Conservation (phyloP, 2,329 filamentous ascomycete species). For the Scorias spongiosa region DNA sequence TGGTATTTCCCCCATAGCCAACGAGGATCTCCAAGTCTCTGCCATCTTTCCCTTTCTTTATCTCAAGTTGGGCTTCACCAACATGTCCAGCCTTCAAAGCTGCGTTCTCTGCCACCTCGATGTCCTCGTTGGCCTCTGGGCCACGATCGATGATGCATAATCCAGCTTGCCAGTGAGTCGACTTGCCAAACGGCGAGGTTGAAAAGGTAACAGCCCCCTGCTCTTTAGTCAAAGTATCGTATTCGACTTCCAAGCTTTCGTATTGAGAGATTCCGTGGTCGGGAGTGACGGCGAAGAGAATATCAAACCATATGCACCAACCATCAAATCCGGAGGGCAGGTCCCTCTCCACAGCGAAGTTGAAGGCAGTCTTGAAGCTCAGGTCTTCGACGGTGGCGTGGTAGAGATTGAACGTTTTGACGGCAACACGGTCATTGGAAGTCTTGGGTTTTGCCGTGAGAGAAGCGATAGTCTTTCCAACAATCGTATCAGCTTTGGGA, state of each 20-base stretch:
- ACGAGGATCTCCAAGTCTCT: not conserved
- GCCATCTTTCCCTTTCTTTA: not conserved
- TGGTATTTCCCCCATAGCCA: not conserved
- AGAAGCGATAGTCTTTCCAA: conserved; percentile 8
- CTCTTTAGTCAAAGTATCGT: conserved; percentile 47
- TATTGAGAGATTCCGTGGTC: conserved; percentile 10
- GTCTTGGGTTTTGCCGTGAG: conserved; percentile 21
- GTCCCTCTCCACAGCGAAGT: conserved; percentile 44
- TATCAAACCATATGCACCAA: conserved; percentile 87
- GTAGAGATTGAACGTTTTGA: conserved; percentile 65
- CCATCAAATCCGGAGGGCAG: conserved; percentile 58
- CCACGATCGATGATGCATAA: conserved; percentile 52
- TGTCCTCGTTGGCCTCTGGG: conserved; percentile 23
- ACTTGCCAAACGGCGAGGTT: conserved; percentile 59
- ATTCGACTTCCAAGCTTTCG: conserved; percentile 27
- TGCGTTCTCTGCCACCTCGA: not conserved
- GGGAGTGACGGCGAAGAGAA: conserved; percentile 61
- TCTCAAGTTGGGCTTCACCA: conserved; percentile 37
- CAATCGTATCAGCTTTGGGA: conserved; percentile 33
- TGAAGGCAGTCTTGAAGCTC: conserved; percentile 56
- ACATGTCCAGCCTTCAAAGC: conserved; percentile 21
- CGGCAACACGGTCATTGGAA: conserved; percentile 37
- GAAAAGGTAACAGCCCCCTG: conserved; percentile 59
- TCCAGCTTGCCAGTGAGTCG: conserved; percentile 86
- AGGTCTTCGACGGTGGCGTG: conserved; percentile 56